phyloP scores from a whole-genome alignment of 352 stramenopile species.

The Phytophthora podocarpi region DNA sequence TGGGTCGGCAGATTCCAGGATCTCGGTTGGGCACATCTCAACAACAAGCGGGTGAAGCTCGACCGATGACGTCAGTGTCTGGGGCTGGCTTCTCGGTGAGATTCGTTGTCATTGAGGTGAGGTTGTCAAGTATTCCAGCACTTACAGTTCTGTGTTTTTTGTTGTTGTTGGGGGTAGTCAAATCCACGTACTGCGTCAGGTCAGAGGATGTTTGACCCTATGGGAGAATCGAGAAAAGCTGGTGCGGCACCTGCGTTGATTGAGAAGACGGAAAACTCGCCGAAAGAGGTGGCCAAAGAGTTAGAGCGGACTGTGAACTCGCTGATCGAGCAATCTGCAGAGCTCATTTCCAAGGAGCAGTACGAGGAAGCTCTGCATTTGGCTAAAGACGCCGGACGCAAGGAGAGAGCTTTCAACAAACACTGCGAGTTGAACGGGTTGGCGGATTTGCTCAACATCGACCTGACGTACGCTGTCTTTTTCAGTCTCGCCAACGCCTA shows the following conservation, averaged over 20 bases:
- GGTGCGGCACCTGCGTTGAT: conserved; percentile 80
- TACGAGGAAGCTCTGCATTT: conserved; percentile 89
- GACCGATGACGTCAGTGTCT: conserved; percentile 94
- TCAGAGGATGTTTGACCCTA: conserved; percentile 88
- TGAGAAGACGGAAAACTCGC: conserved; percentile 92
- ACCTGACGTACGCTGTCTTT: conserved; percentile 94
- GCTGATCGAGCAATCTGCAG: conserved; percentile 92
- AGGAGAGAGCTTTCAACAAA: conserved; percentile 92
- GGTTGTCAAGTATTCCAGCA: not conserved
- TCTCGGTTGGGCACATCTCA: conserved; percentile 74
- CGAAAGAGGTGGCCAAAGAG: conserved; percentile 92
- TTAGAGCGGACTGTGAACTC: conserved; percentile 92
- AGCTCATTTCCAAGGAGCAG: conserved; percentile 74
- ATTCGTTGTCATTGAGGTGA: too few species aligned
- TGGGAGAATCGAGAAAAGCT: conserved; percentile 86
- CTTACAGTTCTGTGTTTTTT: conserved; percentile 2
- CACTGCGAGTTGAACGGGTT: conserved; percentile 90
- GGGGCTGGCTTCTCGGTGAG: conserved; percentile 91
- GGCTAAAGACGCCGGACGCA: conserved; percentile 86
- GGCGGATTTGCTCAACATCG: conserved; percentile 91
- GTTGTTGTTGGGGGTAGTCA: conserved; percentile 45
- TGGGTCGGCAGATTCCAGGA: conserved; percentile 66
- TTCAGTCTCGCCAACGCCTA: conserved; percentile 96
- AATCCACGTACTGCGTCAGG: conserved; percentile 76
- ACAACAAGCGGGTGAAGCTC: conserved; percentile 65